Evolutionary conservation across 2,329 filamentous ascomycete genomes (phyloP).

Genomic region (Golovinomyces cichoracearum): DNA sequence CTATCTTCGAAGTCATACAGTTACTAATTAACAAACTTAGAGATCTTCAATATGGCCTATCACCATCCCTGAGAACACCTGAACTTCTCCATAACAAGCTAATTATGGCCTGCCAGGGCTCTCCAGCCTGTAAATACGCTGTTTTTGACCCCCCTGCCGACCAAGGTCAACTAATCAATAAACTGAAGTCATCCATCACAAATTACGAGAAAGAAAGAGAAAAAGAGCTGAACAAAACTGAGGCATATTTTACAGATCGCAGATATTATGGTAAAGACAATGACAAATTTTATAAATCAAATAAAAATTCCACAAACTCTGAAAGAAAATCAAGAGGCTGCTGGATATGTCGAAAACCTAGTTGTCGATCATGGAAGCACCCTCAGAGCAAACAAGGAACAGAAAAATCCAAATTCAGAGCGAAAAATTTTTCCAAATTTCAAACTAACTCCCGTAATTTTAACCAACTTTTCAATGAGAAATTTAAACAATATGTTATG

Average conservation of each 20-base stretch:
- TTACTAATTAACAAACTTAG: background rate
- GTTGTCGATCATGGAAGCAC: background rate
- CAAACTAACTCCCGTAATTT: too few species aligned
- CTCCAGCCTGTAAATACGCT: background rate
- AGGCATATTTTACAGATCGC: background rate
- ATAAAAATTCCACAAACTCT: background rate
- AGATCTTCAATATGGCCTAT: background rate
- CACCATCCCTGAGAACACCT: background rate
- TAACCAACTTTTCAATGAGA: background rate
- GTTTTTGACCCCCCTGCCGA: background rate
- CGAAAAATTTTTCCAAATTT: background rate
- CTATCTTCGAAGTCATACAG: background rate
- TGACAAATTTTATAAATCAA: background rate
- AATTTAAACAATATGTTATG: background rate
- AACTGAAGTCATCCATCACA: background rate
- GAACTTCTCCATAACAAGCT: background rate
- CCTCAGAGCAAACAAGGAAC: background rate
- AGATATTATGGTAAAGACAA: background rate
- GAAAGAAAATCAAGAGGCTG: background rate
- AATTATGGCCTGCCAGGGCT: background rate
- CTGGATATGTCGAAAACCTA: background rate
- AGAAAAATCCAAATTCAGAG: background rate
- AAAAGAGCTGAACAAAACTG: background rate
- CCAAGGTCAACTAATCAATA: background rate
- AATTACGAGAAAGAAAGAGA: constrained; percentile 1